These are phyloP conservation scores for Dendrothele bispora DNA, from an alignment of 768 basidiomycete species.

Conservation along the genomic window DNA sequence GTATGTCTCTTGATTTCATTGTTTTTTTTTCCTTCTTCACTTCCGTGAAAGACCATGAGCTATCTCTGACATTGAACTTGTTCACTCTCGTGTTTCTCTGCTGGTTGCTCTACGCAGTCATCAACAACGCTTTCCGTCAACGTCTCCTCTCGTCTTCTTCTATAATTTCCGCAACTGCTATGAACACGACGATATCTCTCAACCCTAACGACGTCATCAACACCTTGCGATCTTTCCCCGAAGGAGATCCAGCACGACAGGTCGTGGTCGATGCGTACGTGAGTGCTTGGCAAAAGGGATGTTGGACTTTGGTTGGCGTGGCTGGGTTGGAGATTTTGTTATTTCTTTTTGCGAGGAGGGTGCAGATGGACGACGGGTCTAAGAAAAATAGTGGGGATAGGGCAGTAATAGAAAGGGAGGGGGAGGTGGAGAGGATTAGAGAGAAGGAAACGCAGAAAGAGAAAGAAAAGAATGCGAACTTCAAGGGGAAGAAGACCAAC, in stretches of 20 bases:
- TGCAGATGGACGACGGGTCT: constrained; percentile 5
- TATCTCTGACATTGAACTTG: neutral
- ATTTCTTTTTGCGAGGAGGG: constrained; percentile 14
- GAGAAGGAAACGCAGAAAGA: no score
- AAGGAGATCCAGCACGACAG: constrained; percentile 5
- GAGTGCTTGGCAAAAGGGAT: constrained; percentile 19
- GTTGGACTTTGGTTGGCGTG: constrained; percentile 17
- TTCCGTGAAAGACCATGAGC: neutral
- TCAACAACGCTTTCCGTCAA: constrained; percentile 21
- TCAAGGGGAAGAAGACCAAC: no score
- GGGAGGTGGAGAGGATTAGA: no score
- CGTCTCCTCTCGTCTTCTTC: neutral
- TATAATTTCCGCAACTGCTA: neutral
- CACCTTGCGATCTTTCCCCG: constrained; percentile 11
- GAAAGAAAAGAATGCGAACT: no score
- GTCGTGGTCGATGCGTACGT: constrained; percentile 18
- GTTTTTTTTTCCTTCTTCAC: neutral
- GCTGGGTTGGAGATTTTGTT: constrained; percentile 20
- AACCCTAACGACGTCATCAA: constrained; percentile 20
- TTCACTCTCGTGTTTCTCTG: neutral
- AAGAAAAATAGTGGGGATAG: no score
- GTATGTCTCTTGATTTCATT: constrained; percentile 10
- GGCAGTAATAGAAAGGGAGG: no score
- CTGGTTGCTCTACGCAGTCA: constrained; percentile 14
- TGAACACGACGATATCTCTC: constrained; percentile 10